phyloP scores from a whole-genome alignment of 2,329 filamentous ascomycete genomes.

The Fusarium piperis region DNA sequence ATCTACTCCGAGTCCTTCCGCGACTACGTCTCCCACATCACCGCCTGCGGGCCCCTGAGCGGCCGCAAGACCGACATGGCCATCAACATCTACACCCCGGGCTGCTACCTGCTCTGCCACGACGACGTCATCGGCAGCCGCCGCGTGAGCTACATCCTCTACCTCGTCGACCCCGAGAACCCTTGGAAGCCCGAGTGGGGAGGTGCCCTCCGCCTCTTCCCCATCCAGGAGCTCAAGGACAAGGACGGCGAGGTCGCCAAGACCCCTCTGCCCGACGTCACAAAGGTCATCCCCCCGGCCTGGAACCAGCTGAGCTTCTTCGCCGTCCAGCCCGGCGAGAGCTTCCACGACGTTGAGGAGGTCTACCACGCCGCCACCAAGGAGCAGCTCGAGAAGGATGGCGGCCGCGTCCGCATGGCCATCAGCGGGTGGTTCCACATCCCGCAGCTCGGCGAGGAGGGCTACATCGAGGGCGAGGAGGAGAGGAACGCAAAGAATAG shows the following conservation, averaged over 20 bases:
- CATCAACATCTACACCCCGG: conserved; percentile 97
- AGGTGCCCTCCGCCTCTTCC: conserved; percentile 88
- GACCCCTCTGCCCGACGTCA: conserved; percentile 81
- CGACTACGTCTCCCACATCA: conserved; percentile 87
- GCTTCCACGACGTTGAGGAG: conserved; percentile 98
- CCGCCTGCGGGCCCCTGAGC: conserved; percentile 85
- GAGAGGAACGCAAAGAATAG: conserved; percentile 90
- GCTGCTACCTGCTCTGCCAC: conserved; percentile 94
- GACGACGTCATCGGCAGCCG: conserved; percentile 99
- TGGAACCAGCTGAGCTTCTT: conserved; percentile 99
- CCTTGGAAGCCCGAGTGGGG: conserved; percentile 94
- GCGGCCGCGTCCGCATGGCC: conserved; percentile 89
- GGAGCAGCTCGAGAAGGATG: conserved; percentile 72
- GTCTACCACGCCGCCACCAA: conserved; percentile 78
- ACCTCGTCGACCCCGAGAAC: conserved; percentile 90
- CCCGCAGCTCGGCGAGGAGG: conserved; percentile 91
- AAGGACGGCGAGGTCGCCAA: conserved; percentile 79
- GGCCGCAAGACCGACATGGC: conserved; percentile 98
- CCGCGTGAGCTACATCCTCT: conserved; percentile 95
- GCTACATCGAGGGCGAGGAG: conserved; percentile 87
- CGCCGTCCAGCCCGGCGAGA: conserved; percentile 96
- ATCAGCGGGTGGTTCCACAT: conserved; percentile 99
- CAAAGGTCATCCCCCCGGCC: conserved; percentile 87
- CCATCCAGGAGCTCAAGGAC: conserved; percentile 67
- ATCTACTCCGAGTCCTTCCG: conserved; percentile 92